Evolutionary conservation across 495 filamentous ascomycete species (phyloP), one percentile per base, ranked within the genome.

Genomic region (Penicillium coffeae): DNA sequence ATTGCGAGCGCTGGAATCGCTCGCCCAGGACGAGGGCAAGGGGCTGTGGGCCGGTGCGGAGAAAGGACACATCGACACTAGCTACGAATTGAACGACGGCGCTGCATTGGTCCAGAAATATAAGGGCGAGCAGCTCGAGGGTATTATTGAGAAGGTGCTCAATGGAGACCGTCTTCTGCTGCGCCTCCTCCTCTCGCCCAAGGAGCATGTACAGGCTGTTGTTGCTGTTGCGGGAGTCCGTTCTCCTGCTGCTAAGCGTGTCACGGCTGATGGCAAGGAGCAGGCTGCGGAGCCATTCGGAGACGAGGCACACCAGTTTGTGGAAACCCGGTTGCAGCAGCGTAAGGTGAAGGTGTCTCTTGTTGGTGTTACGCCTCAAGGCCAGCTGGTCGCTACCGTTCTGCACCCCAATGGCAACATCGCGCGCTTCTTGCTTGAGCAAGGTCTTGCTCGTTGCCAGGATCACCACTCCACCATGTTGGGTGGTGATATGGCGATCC

Each of bases 391-490:
- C 51, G 89, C 82, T 37, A 77, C 79, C 27, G 77, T 99, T 19
- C 75, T 87, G 35, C 94, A 97, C 67, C 89, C 89, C 16, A 83
- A 86, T 18, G 94, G 94, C 39, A 95, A 87, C 65, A 93, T 99
- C 64, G 89, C 90, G 21, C 86, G 86, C 47, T 88, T 90, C 64
- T 66, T 97, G 13, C 83, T 96, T 20, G 82, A 89, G 52, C 88
- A 87, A 38, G 94, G 94, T 53, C 72, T 96, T 34, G 94, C 91
- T 34, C 80, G 89, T 55, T 97, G 93, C 74, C 85, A 87, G 35
- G 94, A 99, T 64, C 88, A 88, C 68, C 94, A 99, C 68, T 93
- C 89, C 1, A 88, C 88, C 13, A 70, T 96, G 62, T 80, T 99
- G 1, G 94, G 94, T 13, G 56, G 72, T 7, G 83, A 91, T 40